A percentile compares a stretch with the other conserved stretches of the same genome.
Conservation (phyloP, 305 asterid species). For the Ilex paraguariensis region DNA sequence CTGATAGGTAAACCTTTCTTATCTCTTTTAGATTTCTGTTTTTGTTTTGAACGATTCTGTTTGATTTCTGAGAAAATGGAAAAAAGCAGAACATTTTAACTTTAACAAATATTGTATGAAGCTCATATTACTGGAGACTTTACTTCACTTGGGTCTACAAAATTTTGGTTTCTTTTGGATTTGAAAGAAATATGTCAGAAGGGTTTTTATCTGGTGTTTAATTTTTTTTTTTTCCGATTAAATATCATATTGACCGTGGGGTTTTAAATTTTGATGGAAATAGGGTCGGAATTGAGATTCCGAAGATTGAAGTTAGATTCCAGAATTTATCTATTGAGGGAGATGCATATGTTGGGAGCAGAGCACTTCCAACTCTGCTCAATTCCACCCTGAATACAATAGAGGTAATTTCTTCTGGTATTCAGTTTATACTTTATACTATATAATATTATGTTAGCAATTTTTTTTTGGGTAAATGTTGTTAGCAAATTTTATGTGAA, state of each 20-base stretch:
- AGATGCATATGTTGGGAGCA: conserved; percentile 64
- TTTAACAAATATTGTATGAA: too few species aligned
- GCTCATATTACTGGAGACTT: too few species aligned
- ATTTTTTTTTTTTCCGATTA: neutral
- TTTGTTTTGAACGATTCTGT: neutral
- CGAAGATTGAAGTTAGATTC: conserved; percentile 71
- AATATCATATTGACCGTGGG: neutral
- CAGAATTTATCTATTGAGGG: conserved; percentile 64
- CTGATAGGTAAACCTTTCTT: conserved; percentile 45
- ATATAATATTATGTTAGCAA: too few species aligned
- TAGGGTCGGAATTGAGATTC: conserved; percentile 84
- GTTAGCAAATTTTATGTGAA: neutral
- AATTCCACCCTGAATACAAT: conserved; percentile 63
- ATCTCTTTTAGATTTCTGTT: neutral
- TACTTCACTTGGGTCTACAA: too few species aligned
- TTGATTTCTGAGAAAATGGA: neutral
- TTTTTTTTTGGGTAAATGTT: neutral
- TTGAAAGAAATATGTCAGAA: too few species aligned
- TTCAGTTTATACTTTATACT: neutral
- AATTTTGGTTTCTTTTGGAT: neutral
- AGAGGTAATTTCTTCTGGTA: conserved; percentile 38
- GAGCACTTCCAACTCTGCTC: conserved; percentile 81
- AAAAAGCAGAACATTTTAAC: neutral
- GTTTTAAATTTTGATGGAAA: neutral
- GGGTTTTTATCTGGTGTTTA: neutral